A percentile compares a stretch with the other conserved stretches of the same genome.
These are phyloP conservation scores for Fonsecaea multimorphosa DNA, from an alignment of 2,329 filamentous ascomycete genomes.

Conservation along the genomic window DNA sequence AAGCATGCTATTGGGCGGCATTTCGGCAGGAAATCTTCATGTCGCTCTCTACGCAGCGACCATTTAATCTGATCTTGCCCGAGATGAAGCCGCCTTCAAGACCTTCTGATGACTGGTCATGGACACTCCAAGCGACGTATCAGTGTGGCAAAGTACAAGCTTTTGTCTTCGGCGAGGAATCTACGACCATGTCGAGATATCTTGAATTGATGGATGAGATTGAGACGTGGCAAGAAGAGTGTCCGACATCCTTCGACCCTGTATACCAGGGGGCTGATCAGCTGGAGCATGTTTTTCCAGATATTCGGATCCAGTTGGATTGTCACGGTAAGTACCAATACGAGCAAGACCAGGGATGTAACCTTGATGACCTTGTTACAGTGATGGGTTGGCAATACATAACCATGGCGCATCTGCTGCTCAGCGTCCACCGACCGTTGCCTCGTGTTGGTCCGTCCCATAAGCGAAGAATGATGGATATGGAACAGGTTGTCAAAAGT, in stretches of 20 bases:
- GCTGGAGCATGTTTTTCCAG: slow-evolving; percentile 4
- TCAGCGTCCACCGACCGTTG: slow-evolving; percentile 18
- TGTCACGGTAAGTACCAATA: slow-evolving; percentile 13
- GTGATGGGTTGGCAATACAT: slow-evolving; percentile 28
- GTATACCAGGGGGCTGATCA: neutral
- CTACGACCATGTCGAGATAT: slow-evolving; percentile 3
- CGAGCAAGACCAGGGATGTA: neutral
- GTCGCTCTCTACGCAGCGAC: slow-evolving; percentile 14
- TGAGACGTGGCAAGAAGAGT: slow-evolving; percentile 9
- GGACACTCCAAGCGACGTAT: slow-evolving; percentile 17
- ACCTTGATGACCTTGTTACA: neutral
- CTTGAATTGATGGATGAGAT: slow-evolving; percentile 2
- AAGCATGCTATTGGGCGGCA: slow-evolving; percentile 21
- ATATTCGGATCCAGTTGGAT: slow-evolving; percentile 15
- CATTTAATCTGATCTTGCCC: slow-evolving; percentile 19
- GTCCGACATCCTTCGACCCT: slow-evolving; percentile 12
- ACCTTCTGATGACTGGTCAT: slow-evolving; percentile 17
- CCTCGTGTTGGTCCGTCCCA: slow-evolving; percentile 14
- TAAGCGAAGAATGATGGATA: slow-evolving; percentile 1
- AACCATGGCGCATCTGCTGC: slow-evolving; percentile 16
- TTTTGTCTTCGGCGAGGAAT: slow-evolving; percentile 15
- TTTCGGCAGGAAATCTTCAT: slow-evolving; percentile 25
- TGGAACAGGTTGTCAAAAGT: slow-evolving; percentile 1
- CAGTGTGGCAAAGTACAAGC: slow-evolving; percentile 18
- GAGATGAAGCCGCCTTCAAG: slow-evolving; percentile 6